phyloP scores from a whole-genome alignment of 2,329 filamentous ascomycete genomes.

The Trichoderma gracile region DNA sequence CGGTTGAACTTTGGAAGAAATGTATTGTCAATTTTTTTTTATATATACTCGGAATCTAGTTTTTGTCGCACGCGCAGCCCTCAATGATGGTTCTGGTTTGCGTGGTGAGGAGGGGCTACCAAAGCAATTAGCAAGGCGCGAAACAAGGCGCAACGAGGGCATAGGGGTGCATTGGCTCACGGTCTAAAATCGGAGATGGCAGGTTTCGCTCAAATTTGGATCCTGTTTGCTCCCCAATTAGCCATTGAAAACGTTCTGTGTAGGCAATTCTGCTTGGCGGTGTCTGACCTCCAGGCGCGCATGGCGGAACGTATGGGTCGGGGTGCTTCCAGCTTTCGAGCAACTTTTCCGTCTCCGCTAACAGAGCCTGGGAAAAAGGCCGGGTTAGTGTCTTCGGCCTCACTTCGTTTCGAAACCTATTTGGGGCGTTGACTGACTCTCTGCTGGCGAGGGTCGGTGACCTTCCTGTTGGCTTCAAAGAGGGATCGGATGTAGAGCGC shows the following conservation, averaged over 20 bases:
- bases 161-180: constrained; percentile 56
- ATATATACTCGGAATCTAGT: constrained; percentile 14
- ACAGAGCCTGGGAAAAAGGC: constrained; percentile 63
- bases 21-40: constrained; percentile 1
- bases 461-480: constrained; percentile 88
- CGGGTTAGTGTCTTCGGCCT: not conserved
- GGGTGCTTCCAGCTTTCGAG: constrained; percentile 97
- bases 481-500: constrained; percentile 92
- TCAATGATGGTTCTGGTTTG: constrained; percentile 19
- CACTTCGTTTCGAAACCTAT: not conserved
- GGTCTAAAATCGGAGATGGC: constrained; percentile 73
- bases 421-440: constrained; percentile 58
- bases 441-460: constrained; percentile 82
- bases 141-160: not conserved
- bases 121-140: constrained; percentile 21
- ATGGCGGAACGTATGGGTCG: constrained; percentile 86
- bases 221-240: constrained; percentile 52
- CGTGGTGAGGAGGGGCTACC: constrained; percentile 25
- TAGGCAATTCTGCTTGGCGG: not conserved
- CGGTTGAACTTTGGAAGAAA: not conserved
- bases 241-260: not conserved
- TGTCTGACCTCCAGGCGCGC: constrained; percentile 80
- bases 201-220: constrained; percentile 97
- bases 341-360: constrained; percentile 84
- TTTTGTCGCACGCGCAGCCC: not conserved